Evolutionary conservation across 352 stramenopile genomes (phyloP), one percentile per base, ranked within the genome.

Genomic region (Globisporangium solare): DNA sequence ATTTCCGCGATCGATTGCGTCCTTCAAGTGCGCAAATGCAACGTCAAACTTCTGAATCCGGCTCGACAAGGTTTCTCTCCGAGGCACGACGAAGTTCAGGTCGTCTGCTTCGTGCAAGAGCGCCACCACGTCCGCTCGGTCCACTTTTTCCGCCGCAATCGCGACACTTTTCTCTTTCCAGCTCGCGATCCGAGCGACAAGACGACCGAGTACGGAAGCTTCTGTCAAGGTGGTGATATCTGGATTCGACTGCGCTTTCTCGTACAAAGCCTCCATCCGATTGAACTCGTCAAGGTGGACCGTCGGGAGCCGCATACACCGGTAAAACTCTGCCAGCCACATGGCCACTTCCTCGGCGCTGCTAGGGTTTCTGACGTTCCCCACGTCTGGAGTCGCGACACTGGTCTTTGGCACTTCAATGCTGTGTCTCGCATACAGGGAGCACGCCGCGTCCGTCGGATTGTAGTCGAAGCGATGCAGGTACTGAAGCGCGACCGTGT

Each of bases 381-480:
- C 45, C 7, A 8, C 12, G 0, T 54, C 5, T 51, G 51, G 15
- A 58, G 51, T 24, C 15, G 47, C 1, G 22, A 37, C 27, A 43
- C 46, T 22, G 56, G 70, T 60, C 22, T 69, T 71, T 3, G 78
- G 78, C 20, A 90, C 54, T 54, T 92, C 79, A 45, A 92, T 89
- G 51, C 78, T 92, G 56, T 94, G 86, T 15, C 68, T 63, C n/a
- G 86, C 83, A 49, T 92, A 93, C 60, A 95, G 54, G 8, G 80
- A 80, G 60, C 83, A 94, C 18, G 86, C 82, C 0, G 86, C 86
- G 51, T 93, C 81, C 18, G 68, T 81, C 18, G 76, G 56, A 45
- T 95, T 85, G 64, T 94, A 90, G 60, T 92, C 67, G 56, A 92
- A 92, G 54, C 79, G 76, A 54, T 95, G 86, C 20, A 95, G 68